A percentile compares a stretch with the other conserved stretches of the same genome.
Evolutionary conservation across 2,329 filamentous ascomycete genomes (phyloP).

Genomic region (Aspergillus carbonarius): DNA sequence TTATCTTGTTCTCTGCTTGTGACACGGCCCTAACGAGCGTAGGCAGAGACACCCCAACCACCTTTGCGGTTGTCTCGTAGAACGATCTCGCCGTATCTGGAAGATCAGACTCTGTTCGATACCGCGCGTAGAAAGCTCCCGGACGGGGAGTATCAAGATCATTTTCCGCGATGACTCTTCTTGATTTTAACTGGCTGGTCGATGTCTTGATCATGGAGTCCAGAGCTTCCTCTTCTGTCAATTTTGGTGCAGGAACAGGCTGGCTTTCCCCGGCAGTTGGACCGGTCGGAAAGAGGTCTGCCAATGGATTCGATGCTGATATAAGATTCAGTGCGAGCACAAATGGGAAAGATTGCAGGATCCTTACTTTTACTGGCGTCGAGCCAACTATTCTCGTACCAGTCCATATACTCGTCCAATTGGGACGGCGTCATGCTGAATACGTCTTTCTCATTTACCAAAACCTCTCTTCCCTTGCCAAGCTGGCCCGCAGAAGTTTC

Average conservation of each 20-base stretch:
- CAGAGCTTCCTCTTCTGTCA: constrained; percentile 31
- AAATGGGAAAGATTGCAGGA: not conserved
- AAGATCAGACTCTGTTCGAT: constrained; percentile 50
- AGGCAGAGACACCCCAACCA: constrained; percentile 52
- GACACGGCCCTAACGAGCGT: constrained; percentile 53
- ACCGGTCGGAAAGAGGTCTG: constrained; percentile 45
- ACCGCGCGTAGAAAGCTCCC: constrained; percentile 53
- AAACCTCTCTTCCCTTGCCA: constrained; percentile 51
- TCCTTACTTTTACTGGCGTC: constrained; percentile 31
- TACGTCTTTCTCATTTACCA: constrained; percentile 62
- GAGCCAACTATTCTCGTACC: constrained; percentile 68
- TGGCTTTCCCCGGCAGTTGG: constrained; percentile 21
- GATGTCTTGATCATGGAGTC: constrained; percentile 43
- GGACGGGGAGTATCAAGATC: constrained; percentile 43
- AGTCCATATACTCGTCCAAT: constrained; percentile 75
- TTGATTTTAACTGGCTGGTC: constrained; percentile 42
- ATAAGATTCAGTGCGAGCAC: not conserved
- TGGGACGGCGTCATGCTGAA: constrained; percentile 60
- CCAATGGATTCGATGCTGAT: constrained; percentile 32
- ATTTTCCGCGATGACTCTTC: constrained; percentile 38
- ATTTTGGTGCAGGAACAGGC: constrained; percentile 1
- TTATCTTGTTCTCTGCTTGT: constrained; percentile 49
- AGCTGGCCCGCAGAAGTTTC: constrained; percentile 33
- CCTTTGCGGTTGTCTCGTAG: constrained; percentile 51
- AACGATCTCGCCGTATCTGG: constrained; percentile 47